Conservation (phyloP, 2,329 filamentous ascomycete species). For the Aspergillus proliferans region DNA sequence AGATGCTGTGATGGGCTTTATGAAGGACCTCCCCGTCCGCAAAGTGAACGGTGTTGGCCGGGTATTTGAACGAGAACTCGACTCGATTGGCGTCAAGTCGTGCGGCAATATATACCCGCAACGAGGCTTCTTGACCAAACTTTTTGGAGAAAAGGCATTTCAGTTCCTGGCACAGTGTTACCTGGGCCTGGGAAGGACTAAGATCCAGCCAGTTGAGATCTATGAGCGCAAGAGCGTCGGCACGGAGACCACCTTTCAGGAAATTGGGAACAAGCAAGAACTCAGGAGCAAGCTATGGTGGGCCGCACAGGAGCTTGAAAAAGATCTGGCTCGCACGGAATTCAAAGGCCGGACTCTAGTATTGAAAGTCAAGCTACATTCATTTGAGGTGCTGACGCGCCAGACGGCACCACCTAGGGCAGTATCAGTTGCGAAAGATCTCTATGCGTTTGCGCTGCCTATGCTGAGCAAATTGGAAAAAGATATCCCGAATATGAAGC, state of each 20-base stretch:
- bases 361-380: slow-evolving; percentile 89
- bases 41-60: slow-evolving; percentile 95
- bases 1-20: slow-evolving; percentile 72
- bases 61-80: slow-evolving; percentile 84
- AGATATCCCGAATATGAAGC: slow-evolving; percentile 69
- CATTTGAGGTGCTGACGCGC: slow-evolving; percentile 82
- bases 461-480: slow-evolving; percentile 80
- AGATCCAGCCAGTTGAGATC: slow-evolving; percentile 77
- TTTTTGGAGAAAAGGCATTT: slow-evolving; percentile 90
- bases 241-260: slow-evolving; percentile 84
- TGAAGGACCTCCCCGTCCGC: slow-evolving; percentile 72
- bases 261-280: slow-evolving; percentile 62
- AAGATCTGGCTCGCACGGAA: slow-evolving; percentile 70
- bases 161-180: slow-evolving; percentile 79
- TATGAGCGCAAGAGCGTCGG: slow-evolving; percentile 91
- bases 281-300: slow-evolving; percentile 71
- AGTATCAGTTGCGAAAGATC: slow-evolving; percentile 66
- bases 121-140: slow-evolving; percentile 63
- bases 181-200: slow-evolving; percentile 78
- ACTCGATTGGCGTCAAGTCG: slow-evolving; percentile 77
- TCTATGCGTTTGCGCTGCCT: slow-evolving; percentile 74
- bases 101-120: slow-evolving; percentile 81
- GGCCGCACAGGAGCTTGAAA: slow-evolving; percentile 79
- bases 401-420: slow-evolving; percentile 71
- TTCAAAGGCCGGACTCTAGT: slow-evolving; percentile 88